These are phyloP conservation scores for Articulospora tetracladia DNA, from an alignment of 495 filamentous ascomycete species.

Conservation along the genomic window DNA sequence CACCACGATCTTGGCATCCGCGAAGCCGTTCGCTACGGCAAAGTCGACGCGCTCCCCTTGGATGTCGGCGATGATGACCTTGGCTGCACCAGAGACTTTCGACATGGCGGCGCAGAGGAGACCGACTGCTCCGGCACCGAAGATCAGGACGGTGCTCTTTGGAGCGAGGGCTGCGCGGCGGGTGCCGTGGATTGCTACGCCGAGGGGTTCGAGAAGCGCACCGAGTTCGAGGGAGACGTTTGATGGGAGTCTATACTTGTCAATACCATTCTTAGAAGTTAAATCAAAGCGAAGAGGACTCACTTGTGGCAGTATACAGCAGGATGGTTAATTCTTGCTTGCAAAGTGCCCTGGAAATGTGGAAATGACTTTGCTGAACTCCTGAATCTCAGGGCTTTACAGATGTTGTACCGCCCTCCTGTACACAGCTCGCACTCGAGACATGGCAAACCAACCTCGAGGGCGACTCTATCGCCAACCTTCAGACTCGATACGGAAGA, in stretches of 20 bases:
- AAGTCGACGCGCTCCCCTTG: slow-evolving; percentile 68
- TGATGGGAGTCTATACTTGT: slow-evolving; percentile 55
- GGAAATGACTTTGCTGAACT: slow-evolving; percentile 75
- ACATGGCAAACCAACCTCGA: slow-evolving; percentile 84
- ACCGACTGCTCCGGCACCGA: slow-evolving; percentile 81
- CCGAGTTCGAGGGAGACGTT: slow-evolving; percentile 61
- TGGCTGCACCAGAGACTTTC: slow-evolving; percentile 53
- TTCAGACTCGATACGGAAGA: slow-evolving; percentile 37
- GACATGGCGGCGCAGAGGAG: slow-evolving; percentile 67
- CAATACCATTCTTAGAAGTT: slow-evolving; percentile 2
- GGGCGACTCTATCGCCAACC: slow-evolving; percentile 69
- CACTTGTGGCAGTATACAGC: slow-evolving; percentile 62
- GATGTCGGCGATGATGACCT: slow-evolving; percentile 76
- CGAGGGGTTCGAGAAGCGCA: slow-evolving; percentile 74
- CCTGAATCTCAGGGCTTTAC: slow-evolving; percentile 71
- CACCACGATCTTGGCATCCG: slow-evolving; percentile 58
- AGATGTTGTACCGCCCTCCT: slow-evolving; percentile 80
- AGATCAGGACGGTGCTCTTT: slow-evolving; percentile 58
- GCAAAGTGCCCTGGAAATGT: slow-evolving; percentile 79
- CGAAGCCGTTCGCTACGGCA: slow-evolving; percentile 65
- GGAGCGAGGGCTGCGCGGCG: slow-evolving; percentile 54
- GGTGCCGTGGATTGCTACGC: slow-evolving; percentile 74
- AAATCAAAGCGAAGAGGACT: slow-evolving; percentile 16
- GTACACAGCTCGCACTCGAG: slow-evolving; percentile 60
- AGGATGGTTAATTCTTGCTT: slow-evolving; percentile 74